Evolutionary conservation across 140 eudicot genomes (phyloP), one percentile per base, ranked within the genome.

Genomic region (Oenanthe javanica): DNA sequence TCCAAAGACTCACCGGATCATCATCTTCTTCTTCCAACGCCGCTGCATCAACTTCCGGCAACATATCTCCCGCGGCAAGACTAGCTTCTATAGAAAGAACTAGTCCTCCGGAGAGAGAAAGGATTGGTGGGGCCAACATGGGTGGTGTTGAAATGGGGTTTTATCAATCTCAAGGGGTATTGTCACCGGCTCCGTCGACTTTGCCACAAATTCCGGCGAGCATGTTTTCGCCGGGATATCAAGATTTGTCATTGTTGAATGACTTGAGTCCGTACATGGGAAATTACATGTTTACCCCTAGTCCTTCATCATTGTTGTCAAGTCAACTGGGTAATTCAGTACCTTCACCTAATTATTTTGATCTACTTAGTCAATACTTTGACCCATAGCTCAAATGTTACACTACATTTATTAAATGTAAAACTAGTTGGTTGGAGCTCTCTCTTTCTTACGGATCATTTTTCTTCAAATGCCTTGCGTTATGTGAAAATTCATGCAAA

Each of bases 1-100:
- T 89, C 48, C 93, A 89, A 47, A 84, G 91, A 27, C 91, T 90
- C 81, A 90, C 94, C 72, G 94, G 94, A 51, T 48, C 84, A 43
- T 70, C 85, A 50, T 67, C 84, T 15, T 23, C 87, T 57, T 11
- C 64, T 5, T 25, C 80, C 49, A 23, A 9, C n/a, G 59, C 59
- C n/a, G 0, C 61, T 5, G 23, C 83, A 8, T 8, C 80, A 8
- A 45, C 64, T 48, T 85, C 83, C 21, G 86, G 80, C 4, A 79
- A 55, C 74, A 70, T 89, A 16, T 89, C 93, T 6, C 93, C 93
- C 73, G 93, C 91, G 3, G 93, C 91, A 14, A 80, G 91, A 48
- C 16, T 89, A 40, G 93, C 93, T 15, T 86, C 93, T 0, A 80
- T 87, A 0, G 93, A 89, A 82, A 82, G 74, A 59, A 72, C 88